Conservation (phyloP, 2,329 filamentous ascomycete genomes). For the Ascomycota sp. region DNA sequence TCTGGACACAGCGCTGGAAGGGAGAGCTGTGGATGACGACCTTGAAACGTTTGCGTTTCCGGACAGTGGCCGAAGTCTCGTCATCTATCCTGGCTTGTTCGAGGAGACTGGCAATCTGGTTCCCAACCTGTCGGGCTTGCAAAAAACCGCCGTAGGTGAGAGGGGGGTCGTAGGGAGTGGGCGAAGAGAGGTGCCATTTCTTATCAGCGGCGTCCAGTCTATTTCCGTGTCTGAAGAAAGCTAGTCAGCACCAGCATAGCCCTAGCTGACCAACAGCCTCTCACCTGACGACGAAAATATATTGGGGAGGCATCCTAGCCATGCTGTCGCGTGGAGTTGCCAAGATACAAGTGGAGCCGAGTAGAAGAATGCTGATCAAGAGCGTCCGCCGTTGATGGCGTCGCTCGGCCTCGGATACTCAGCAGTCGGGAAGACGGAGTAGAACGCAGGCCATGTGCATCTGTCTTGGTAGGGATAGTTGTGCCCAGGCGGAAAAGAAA, state of each 20-base stretch:
- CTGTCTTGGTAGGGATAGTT: too few species aligned
- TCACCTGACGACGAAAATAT: constrained; percentile 22
- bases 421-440: too few species aligned
- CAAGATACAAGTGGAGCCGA: not conserved
- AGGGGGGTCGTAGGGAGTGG: constrained; percentile 85
- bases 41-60: constrained; percentile 38
- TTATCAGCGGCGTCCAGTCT: constrained; percentile 87
- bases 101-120: constrained; percentile 56
- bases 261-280: constrained; percentile 1
- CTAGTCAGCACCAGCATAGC: not conserved
- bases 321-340: not conserved
- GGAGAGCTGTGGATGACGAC: constrained; percentile 85
- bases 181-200: constrained; percentile 80
- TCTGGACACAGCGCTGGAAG: constrained; percentile 80
- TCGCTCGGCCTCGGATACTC: too few species aligned
- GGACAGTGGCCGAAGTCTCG: constrained; percentile 5
- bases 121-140: constrained; percentile 61
- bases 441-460: too few species aligned
- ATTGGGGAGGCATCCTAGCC: constrained; percentile 12
- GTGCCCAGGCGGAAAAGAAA: too few species aligned
- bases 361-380: too few species aligned
- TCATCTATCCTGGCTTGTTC: constrained; percentile 27
- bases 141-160: constrained; percentile 87
- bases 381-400: not conserved
- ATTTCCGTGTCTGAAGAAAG: constrained; percentile 52